Conservation (phyloP, 2,329 filamentous ascomycete genomes). For the Pseudopithomyces maydicus region DNA sequence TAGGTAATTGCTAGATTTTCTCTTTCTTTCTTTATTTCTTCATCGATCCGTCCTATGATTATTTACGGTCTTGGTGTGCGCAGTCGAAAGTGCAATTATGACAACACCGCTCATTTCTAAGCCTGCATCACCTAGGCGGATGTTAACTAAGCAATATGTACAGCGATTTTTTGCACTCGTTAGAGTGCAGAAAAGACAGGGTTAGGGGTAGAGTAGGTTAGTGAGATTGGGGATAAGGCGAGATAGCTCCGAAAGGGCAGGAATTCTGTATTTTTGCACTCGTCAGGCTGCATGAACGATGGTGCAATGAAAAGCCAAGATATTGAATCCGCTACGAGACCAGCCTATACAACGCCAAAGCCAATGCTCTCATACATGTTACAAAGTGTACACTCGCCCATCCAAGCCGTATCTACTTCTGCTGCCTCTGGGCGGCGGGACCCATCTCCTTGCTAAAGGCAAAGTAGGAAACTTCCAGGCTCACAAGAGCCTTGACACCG, state of each 20-base stretch:
- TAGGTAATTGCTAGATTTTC: too few relatives aligned
- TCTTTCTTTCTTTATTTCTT: too few relatives aligned
- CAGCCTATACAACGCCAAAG: slow-evolving; percentile 2
- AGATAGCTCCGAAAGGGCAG: too few relatives aligned
- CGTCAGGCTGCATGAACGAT: background rate
- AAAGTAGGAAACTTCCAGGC: slow-evolving; percentile 87
- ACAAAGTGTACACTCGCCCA: slow-evolving; percentile 17
- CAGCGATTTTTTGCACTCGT: background rate
- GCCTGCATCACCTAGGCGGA: background rate
- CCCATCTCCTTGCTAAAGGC: slow-evolving; percentile 97
- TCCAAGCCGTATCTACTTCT: slow-evolving; percentile 46
- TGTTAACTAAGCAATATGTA: background rate
- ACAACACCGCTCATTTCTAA: background rate
- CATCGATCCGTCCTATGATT: background rate
- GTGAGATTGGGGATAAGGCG: too few relatives aligned
- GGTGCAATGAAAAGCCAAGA: background rate
- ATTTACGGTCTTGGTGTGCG: background rate
- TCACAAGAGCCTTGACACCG: slow-evolving; percentile 75
- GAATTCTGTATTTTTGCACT: too few relatives aligned
- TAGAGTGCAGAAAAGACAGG: background rate
- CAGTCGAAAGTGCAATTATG: background rate
- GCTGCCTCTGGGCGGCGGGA: slow-evolving; percentile 83
- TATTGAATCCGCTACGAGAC: slow-evolving; percentile 2
- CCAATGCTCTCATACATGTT: slow-evolving; percentile 24
- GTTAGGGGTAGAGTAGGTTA: background rate